These are phyloP conservation scores for Penicillium malachiteum DNA, from an alignment of 495 filamentous ascomycete species.

Conservation along the genomic window DNA sequence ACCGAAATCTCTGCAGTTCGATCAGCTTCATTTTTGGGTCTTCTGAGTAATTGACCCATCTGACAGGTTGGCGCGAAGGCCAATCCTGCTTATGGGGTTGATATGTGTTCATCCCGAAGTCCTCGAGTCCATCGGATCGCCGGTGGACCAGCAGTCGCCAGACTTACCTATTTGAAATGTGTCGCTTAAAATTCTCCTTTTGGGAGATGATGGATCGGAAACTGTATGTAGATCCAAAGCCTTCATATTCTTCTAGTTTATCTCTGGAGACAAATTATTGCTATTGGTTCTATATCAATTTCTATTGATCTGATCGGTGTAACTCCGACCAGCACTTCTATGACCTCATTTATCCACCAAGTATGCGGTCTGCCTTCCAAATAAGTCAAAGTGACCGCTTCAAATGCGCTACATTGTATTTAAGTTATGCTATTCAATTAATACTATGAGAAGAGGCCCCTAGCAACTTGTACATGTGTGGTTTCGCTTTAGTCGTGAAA, in stretches of 20 bases:
- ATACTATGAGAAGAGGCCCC: too few species aligned
- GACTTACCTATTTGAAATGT: neutral
- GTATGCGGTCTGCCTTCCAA: neutral
- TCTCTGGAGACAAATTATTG: neutral
- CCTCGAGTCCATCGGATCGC: neutral
- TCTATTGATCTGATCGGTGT: neutral
- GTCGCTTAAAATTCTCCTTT: neutral
- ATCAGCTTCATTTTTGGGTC: conserved; percentile 3
- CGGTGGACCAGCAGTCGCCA: conserved; percentile 6
- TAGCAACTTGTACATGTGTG: too few species aligned
- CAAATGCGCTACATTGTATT: too few species aligned
- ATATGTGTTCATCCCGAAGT: neutral
- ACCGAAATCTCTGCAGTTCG: conserved; percentile 9
- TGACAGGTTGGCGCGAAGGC: neutral
- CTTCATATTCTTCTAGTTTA: too few species aligned
- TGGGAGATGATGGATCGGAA: neutral
- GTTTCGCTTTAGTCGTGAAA: too few species aligned
- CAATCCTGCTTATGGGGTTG: too few species aligned
- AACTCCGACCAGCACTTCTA: neutral
- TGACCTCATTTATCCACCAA: neutral
- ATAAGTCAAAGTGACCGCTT: neutral
- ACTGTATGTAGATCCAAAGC: neutral
- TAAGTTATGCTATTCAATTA: too few species aligned
- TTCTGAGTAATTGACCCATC: neutral
- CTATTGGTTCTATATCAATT: neutral